These are phyloP conservation scores for Pyrenophora graminea DNA, from an alignment of 2,329 filamentous ascomycete genomes.

Conservation along the genomic window DNA sequence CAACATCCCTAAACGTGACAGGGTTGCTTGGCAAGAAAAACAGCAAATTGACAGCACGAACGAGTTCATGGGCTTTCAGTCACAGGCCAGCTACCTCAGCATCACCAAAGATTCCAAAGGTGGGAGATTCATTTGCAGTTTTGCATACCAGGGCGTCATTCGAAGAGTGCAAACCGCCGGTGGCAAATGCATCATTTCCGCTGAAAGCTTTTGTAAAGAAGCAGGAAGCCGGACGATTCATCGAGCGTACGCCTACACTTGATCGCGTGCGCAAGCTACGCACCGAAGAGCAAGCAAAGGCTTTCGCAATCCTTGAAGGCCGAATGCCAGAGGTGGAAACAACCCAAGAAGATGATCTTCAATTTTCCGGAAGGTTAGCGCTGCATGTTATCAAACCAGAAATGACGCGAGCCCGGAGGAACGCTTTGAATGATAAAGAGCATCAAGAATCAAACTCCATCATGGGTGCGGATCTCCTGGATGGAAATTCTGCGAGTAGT, in stretches of 20 bases:
- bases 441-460: neutral
- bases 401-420: no score
- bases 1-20: no score
- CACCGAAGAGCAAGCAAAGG: conserved; percentile 5
- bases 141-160: neutral
- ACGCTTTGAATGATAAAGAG: neutral
- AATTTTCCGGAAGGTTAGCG: no score
- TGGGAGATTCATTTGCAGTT: neutral
- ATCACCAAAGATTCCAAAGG: neutral
- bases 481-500: neutral
- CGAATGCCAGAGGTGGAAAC: neutral
- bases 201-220: neutral
- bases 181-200: conserved; percentile 2
- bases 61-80: no score
- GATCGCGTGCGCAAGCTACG: conserved; percentile 1
- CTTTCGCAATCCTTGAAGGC: neutral
- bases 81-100: no score
- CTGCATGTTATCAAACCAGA: no score
- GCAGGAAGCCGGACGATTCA: neutral
- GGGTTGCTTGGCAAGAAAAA: no score
- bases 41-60: no score
- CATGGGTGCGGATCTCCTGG: neutral
- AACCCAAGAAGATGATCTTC: no score
- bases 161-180: neutral
- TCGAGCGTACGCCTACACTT: neutral